phyloP scores from a whole-genome alignment of 345 rosid genomes.

The Hibiscus tridactylites region DNA sequence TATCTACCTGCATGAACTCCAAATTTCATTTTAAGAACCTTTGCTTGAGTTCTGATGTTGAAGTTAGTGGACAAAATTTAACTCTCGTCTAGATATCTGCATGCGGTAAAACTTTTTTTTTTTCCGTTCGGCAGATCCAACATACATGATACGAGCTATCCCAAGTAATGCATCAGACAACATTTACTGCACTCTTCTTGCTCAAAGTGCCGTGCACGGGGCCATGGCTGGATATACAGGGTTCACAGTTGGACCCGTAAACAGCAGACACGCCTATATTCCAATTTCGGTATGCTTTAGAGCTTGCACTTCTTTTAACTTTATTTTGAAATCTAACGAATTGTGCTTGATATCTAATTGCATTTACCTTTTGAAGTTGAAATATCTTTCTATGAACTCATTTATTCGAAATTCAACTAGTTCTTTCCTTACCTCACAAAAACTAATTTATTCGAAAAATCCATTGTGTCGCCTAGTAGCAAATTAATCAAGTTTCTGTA shows the following conservation, averaged over 20 bases:
- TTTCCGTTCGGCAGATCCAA: conserved; percentile 53
- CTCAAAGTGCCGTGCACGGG: conserved; percentile 94
- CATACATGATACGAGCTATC: conserved; percentile 91
- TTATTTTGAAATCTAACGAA: conserved; percentile 1
- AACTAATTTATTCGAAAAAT: neutral
- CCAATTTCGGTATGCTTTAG: conserved; percentile 60
- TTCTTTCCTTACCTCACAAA: neutral
- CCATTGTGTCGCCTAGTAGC: neutral
- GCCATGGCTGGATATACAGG: conserved; percentile 98
- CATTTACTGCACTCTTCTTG: conserved; percentile 94
- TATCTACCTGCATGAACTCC: neutral
- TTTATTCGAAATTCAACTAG: neutral
- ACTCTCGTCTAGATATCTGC: neutral
- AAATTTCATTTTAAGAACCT: neutral
- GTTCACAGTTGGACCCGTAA: conserved; percentile 93
- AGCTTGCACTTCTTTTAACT: conserved; percentile 5
- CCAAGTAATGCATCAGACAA: conserved; percentile 95
- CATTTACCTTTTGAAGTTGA: neutral
- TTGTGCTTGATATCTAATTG: conserved; percentile 4
- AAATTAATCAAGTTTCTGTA: neutral
- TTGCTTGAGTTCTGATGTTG: neutral
- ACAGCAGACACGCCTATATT: conserved; percentile 83
- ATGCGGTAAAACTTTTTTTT: neutral
- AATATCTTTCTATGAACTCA: neutral
- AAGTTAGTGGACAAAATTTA: neutral